Percentiles rank a stretch among this genome's conserved stretches.
These are phyloP conservation scores for Phialophora macrospora DNA, from an alignment of 2,329 filamentous ascomycete species.

Conservation along the genomic window DNA sequence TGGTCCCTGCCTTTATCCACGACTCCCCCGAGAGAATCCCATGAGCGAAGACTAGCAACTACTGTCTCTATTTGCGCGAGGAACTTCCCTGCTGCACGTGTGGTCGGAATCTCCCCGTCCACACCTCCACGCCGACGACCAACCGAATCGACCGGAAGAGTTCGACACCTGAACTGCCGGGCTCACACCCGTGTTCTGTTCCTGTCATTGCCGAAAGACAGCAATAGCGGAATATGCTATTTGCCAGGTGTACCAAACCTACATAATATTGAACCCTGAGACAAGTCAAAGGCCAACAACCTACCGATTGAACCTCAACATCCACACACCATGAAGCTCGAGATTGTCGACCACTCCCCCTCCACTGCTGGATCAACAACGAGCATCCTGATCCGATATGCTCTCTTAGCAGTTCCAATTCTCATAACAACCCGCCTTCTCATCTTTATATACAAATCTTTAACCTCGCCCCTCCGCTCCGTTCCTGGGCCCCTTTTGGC, in stretches of 20 bases:
- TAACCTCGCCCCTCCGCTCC: slow-evolving; percentile 45
- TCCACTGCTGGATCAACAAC: not conserved
- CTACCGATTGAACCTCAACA: not conserved
- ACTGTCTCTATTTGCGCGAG: not conserved
- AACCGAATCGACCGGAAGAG: not conserved
- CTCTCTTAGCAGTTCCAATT: slow-evolving; percentile 18
- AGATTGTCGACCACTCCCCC: not conserved
- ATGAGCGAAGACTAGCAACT: not conserved
- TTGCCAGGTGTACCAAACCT: not conserved
- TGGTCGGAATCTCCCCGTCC: not conserved
- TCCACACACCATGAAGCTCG: slow-evolving; percentile 1
- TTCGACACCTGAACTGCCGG: not conserved
- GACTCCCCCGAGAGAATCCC: not conserved
- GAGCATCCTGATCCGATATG: slow-evolving; percentile 22
- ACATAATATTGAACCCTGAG: not conserved
- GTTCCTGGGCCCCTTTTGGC: slow-evolving; percentile 55
- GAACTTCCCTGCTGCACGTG: not conserved
- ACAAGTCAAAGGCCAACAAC: not conserved
- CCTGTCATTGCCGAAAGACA: not conserved
- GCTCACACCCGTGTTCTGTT: not conserved
- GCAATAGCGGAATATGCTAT: not conserved
- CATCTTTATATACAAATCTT: slow-evolving; percentile 36
- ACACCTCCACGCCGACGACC: not conserved
- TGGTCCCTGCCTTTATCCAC: not conserved
- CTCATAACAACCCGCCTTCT: slow-evolving; percentile 16